Evolutionary conservation across 768 basidiomycete genomes (phyloP), one percentile per base, ranked within the genome.

Genomic region (Termitomyces sp.): DNA sequence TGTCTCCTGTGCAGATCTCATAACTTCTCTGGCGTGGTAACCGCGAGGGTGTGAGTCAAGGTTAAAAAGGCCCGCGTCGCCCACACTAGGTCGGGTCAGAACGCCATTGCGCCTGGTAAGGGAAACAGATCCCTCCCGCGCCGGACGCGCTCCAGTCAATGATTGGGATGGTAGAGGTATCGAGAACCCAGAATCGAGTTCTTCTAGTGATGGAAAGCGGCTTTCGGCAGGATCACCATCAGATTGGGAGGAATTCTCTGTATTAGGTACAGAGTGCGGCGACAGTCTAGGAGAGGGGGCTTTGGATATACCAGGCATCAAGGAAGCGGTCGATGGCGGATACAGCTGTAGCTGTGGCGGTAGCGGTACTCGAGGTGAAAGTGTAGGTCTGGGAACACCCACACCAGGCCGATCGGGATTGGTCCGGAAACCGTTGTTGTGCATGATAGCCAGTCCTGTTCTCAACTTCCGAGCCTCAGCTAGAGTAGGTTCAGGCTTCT

Each of bases 141-240:
- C 51, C 56, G 65, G 33, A 57, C 53, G 52, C n/a, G 22, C 16
- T 33, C 63, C 58, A 48, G 44, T 46, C 35, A 20, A 59, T 16
- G 48, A 55, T 51, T 59, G 62, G 15, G 64, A 51, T 20, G 36
- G 48, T 42, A 64, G 16, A 62, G 78, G 63, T 11, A 66, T 70
- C 15, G 68, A 66, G 63, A 85, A 83, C 11, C 76, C 75, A 24
- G 85, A 82, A 71, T 93, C 89, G 7, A 96, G 77, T 61, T 91
- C 90, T 70, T 96, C 95, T 45, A 97, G 76, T 0, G 95, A 91
- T 0, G 95, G 95, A 72, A 92, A 97, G 56, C 92, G 82, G 35
- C 85, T 81, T 72, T 95, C 93, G 18, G 79, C 82, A 46, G 82
- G 76, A 24, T 81, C 70, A 35, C 80, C 78, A 22, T 80, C 77